These are phyloP conservation scores for Withania somnifera DNA, from an alignment of 305 asterid genomes.

Conservation along the genomic window DNA sequence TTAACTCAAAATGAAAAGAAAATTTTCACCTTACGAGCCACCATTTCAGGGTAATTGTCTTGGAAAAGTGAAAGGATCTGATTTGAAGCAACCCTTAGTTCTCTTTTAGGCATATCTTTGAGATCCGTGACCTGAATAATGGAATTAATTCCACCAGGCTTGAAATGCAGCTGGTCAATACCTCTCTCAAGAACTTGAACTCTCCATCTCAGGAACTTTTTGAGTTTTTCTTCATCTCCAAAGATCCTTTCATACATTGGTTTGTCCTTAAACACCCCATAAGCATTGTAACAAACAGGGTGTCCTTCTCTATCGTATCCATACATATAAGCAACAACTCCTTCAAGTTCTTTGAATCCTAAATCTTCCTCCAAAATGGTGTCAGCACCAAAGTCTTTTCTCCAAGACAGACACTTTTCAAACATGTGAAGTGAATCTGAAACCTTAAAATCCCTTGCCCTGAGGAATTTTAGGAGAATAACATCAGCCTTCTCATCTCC, in stretches of 20 bases:
- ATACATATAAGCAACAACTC: conserved; percentile 76
- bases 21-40: conserved; percentile 66
- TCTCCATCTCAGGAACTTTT: conserved; percentile 76
- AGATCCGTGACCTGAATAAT: conserved; percentile 90
- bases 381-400: conserved; percentile 60
- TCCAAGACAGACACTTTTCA: conserved; percentile 45
- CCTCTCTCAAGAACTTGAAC: conserved; percentile 85
- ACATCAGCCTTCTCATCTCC: conserved; percentile 56
- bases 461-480: conserved; percentile 66
- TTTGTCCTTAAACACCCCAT: conserved; percentile 61
- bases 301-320: conserved; percentile 53
- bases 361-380: conserved; percentile 55
- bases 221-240: conserved; percentile 66
- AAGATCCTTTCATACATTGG: conserved; percentile 55
- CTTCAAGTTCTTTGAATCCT: conserved; percentile 74
- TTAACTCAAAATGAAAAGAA: neutral
- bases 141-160: conserved; percentile 82
- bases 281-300: conserved; percentile 84
- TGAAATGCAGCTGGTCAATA: conserved; percentile 49
- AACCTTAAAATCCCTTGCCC: conserved; percentile 73
- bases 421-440: conserved; percentile 55
- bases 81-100: conserved; percentile 76
- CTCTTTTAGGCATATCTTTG: conserved; percentile 91
- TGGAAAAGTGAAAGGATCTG: conserved; percentile 84
- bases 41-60: conserved; percentile 98